Percentiles rank a stretch among this genome's conserved stretches.
Conservation (phyloP, 176 grass and related monocot species). For the Oryza glumipatula region DNA sequence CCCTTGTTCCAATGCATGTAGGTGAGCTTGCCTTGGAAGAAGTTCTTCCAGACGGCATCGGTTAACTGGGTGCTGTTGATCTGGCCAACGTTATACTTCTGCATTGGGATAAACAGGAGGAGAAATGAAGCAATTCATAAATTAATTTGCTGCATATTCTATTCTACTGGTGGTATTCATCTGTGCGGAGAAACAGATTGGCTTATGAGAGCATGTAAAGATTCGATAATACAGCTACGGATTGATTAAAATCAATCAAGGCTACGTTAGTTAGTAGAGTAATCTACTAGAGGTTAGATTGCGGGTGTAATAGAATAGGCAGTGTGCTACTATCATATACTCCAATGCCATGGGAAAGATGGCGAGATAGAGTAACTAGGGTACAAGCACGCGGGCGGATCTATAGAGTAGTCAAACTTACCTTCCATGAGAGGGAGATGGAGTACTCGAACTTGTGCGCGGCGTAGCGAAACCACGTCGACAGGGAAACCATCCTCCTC, state of each 20-base stretch:
- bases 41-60: slow-evolving; percentile 74
- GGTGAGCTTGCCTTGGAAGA: slow-evolving; percentile 83
- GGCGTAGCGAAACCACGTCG: slow-evolving; percentile 91
- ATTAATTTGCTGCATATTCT: neutral
- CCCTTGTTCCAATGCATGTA: slow-evolving; percentile 77
- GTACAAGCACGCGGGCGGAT: neutral
- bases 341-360: neutral
- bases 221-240: neutral
- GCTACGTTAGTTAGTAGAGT: neutral
- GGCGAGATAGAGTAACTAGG: neutral
- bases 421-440: slow-evolving; percentile 76
- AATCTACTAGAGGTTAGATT: neutral
- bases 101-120: slow-evolving; percentile 28
- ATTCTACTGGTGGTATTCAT: too few species aligned
- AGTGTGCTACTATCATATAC: too few species aligned
- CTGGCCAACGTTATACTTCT: slow-evolving; percentile 86
- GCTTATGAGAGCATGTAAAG: neutral
- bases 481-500: slow-evolving; percentile 68
- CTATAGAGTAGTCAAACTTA: slow-evolving; percentile 81
- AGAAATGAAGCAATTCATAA: neutral
- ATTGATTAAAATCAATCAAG: neutral
- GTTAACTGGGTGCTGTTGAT: slow-evolving; percentile 72
- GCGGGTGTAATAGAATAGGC: neutral
- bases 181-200: neutral
- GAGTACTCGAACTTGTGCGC: slow-evolving; percentile 90